Conservation (phyloP, 495 filamentous ascomycete species). For the Clohesyomyces aquaticus region DNA sequence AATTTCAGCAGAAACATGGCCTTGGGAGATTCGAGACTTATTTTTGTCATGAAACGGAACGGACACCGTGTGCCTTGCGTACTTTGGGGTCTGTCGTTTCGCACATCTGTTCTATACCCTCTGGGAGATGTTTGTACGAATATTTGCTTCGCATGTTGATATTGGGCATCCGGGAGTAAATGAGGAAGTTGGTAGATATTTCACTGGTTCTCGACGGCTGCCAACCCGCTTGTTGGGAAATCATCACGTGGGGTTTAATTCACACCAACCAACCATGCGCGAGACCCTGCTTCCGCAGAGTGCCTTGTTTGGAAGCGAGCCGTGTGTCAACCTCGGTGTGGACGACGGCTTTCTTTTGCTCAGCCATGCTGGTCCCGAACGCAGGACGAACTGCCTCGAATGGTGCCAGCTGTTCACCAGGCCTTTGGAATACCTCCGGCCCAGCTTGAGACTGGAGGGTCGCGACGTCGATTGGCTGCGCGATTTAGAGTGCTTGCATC, state of each 20-base stretch:
- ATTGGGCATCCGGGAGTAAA: background rate
- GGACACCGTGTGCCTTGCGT: background rate
- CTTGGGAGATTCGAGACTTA: constrained; percentile 14
- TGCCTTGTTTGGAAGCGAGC: background rate
- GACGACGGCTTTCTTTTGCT: background rate
- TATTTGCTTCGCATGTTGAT: background rate
- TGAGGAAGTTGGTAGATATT: constrained; percentile 10
- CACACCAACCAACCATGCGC: constrained; percentile 2
- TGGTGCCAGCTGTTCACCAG: constrained; percentile 18
- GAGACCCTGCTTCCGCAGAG: background rate
- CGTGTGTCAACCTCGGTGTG: background rate
- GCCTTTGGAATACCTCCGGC: background rate
- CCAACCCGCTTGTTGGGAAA: background rate
- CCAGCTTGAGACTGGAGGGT: background rate
- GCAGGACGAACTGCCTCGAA: background rate
- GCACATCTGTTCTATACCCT: constrained; percentile 26
- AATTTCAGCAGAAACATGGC: constrained; percentile 14
- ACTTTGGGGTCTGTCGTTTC: constrained; percentile 3
- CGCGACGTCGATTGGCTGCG: constrained; percentile 14
- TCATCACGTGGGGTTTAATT: background rate
- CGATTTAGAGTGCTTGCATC: constrained; percentile 17
- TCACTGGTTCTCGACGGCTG: background rate
- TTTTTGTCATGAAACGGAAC: constrained; percentile 27
- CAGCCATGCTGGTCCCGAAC: background rate
- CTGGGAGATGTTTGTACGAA: constrained; percentile 10